These are phyloP conservation scores for Plasmodium fragile DNA, from an alignment of 169 alveolate genomes.

Conservation along the genomic window DNA sequence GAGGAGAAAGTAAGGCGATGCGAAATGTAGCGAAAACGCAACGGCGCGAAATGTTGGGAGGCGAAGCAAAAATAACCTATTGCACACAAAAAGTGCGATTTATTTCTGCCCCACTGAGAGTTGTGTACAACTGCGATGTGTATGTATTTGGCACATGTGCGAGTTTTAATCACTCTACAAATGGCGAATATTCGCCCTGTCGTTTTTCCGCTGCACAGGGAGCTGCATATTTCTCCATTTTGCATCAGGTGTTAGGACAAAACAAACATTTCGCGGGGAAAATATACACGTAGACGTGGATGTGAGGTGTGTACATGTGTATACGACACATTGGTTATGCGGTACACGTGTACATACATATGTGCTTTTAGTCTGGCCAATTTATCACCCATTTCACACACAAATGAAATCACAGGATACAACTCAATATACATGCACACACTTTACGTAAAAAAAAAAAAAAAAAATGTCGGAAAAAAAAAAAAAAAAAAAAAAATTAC, in stretches of 20 bases:
- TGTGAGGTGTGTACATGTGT: background rate
- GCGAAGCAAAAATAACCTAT: slow-evolving; percentile 1
- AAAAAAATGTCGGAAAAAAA: slow-evolving; percentile 36
- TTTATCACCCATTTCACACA: slow-evolving; percentile 32
- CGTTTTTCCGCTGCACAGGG: background rate
- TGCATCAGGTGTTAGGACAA: background rate
- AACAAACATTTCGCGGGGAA: background rate
- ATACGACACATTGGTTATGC: background rate
- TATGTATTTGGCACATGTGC: background rate
- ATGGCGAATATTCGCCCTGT: background rate
- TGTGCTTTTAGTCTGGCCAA: background rate
- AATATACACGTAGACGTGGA: background rate
- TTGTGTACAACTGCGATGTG: background rate
- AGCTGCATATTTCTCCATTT: background rate
- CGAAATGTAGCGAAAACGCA: background rate
- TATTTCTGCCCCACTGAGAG: background rate
- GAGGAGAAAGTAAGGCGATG: background rate
- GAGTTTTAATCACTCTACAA: background rate
- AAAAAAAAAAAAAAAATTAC: slow-evolving; percentile 36
- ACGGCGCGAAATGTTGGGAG: background rate
- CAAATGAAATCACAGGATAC: slow-evolving; percentile 18
- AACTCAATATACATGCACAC: slow-evolving; percentile 57
- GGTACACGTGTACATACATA: slow-evolving; percentile 7
- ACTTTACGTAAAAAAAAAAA: slow-evolving; percentile 25
- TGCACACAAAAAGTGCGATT: slow-evolving; percentile 15